These are phyloP conservation scores for Pisolithus tinctorius DNA, from an alignment of 768 basidiomycete species.

Conservation along the genomic window DNA sequence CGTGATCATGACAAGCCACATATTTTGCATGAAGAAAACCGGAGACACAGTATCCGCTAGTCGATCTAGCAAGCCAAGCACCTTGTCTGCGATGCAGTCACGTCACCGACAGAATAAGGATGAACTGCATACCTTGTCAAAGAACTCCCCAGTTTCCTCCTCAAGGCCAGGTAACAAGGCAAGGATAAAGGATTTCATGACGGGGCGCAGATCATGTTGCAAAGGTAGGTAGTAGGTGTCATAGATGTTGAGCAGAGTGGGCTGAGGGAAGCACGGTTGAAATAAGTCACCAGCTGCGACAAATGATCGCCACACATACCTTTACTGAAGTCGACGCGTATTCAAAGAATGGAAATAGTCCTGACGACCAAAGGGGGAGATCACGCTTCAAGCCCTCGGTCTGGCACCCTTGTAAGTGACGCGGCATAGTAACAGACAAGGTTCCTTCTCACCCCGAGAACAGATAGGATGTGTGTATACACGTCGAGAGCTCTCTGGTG, in stretches of 20 bases:
- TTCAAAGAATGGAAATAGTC: constrained; percentile 97
- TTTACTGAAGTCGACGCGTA: constrained; percentile 99
- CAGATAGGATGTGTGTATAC: constrained; percentile 82
- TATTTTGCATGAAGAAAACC: constrained; percentile 90
- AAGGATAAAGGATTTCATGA: constrained; percentile 92
- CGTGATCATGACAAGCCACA: constrained; percentile 92
- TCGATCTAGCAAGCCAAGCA: constrained; percentile 71
- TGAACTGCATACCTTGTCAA: constrained; percentile 60
- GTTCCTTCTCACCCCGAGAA: constrained; percentile 70
- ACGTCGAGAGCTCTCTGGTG: constrained; percentile 96
- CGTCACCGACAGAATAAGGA: not conserved
- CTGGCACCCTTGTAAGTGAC: constrained; percentile 33
- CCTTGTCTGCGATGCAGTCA: constrained; percentile 37
- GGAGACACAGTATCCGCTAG: constrained; percentile 79
- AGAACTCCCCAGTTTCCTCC: constrained; percentile 96
- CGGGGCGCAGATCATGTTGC: constrained; percentile 70
- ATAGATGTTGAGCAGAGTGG: constrained; percentile 84
- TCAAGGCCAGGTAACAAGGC: constrained; percentile 92
- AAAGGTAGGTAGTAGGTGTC: constrained; percentile 89
- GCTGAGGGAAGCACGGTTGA: constrained; percentile 36
- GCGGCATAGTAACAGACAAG: not conserved
- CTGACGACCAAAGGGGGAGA: constrained; percentile 89
- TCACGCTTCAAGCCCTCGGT: constrained; percentile 82
- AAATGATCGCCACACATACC: constrained; percentile 35
- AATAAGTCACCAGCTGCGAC: not conserved